Evolutionary conservation across 2,329 filamentous ascomycete species (phyloP).

Genomic region (Pseudocercospora crystallina): DNA sequence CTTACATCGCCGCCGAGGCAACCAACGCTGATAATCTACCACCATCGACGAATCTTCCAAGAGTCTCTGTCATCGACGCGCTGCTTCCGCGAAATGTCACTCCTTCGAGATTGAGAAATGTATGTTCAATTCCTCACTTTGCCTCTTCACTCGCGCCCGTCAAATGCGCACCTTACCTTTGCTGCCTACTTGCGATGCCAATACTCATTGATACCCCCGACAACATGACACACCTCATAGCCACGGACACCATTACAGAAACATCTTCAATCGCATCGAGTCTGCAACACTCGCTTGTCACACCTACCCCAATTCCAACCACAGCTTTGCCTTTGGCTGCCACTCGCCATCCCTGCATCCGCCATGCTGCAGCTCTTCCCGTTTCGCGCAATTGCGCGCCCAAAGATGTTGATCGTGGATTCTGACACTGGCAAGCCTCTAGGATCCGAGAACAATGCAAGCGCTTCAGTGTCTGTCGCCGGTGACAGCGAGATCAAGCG

Average conservation of each 20-base stretch:
- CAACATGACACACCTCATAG: no score
- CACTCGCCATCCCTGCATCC: neutral
- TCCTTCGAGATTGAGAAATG: neutral
- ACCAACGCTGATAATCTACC: slow-evolving; percentile 31
- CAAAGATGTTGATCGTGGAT: slow-evolving; percentile 25
- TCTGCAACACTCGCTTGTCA: no score
- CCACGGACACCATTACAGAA: no score
- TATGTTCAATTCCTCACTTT: no score
- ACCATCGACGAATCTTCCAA: slow-evolving; percentile 22
- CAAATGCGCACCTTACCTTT: no score
- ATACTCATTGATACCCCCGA: no score
- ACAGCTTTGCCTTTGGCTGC: no score
- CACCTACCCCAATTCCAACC: no score
- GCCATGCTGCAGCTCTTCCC: slow-evolving; percentile 4
- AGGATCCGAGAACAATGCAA: slow-evolving; percentile 15
- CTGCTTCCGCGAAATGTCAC: slow-evolving; percentile 24
- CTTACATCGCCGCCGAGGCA: slow-evolving; percentile 27
- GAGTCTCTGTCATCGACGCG: slow-evolving; percentile 34
- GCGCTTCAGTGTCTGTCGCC: slow-evolving; percentile 22
- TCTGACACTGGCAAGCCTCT: slow-evolving; percentile 33
- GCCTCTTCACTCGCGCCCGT: no score
- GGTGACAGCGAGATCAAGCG: slow-evolving; percentile 24
- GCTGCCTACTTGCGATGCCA: no score
- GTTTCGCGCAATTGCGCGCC: slow-evolving; percentile 7
- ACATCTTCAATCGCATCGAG: no score